A percentile compares a stretch with the other conserved stretches of the same genome.
phyloP scores from a whole-genome alignment of 2,329 filamentous ascomycete species.

The Phaeomoniella chlamydospora region DNA sequence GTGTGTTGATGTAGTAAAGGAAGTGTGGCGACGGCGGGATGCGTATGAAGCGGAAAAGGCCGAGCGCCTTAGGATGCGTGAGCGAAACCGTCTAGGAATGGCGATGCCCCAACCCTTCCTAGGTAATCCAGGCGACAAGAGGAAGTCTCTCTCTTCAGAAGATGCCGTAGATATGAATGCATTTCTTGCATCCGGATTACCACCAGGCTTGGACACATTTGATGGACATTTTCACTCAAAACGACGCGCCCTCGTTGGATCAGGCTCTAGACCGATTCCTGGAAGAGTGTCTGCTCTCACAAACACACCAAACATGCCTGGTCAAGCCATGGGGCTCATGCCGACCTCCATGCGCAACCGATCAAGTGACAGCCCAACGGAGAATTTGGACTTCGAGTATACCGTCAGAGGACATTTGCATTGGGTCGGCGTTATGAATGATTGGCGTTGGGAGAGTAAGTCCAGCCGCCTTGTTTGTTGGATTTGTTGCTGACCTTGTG shows the following conservation, averaged over 20 bases:
- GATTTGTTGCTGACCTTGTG: conserved; percentile 2
- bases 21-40: conserved; percentile 53
- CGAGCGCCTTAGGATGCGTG: conserved; percentile 11
- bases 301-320: neutral
- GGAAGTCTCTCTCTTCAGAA: conserved; percentile 5
- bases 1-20: conserved; percentile 48
- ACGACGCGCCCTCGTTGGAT: neutral
- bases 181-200: neutral
- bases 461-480: conserved; percentile 8
- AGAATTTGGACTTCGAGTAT: conserved; percentile 41
- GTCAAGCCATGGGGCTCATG: no score
- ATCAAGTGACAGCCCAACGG: conserved; percentile 4
- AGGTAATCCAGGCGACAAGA: conserved; percentile 7
- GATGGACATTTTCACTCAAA: no score
- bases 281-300: neutral
- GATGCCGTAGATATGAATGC: conserved; percentile 8
- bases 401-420: conserved; percentile 53
- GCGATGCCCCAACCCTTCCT: conserved; percentile 4
- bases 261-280: neutral
- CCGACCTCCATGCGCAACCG: no score
- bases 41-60: conserved; percentile 28
- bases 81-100: neutral
- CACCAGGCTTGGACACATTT: neutral
- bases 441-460: conserved; percentile 60
- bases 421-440: conserved; percentile 58